Evolutionary conservation across 345 rosid species (phyloP), one percentile per base, ranked within the genome.

Genomic region (Erodium maritimum): DNA sequence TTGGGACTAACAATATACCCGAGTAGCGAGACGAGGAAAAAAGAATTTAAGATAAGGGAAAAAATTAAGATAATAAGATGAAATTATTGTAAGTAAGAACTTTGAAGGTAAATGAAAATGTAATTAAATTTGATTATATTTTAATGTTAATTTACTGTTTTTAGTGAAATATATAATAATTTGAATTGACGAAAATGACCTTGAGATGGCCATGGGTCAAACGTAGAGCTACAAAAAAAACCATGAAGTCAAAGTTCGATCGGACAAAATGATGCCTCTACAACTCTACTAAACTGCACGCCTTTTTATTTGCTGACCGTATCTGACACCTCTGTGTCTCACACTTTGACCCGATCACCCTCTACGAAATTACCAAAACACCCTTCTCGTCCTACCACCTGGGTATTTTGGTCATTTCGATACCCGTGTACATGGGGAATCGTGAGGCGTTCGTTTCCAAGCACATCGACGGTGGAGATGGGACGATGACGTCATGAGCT

Each of bases 241-340:
- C 46, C 46, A 12, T 37, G 10, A 37, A 61, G 77, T 69, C 79
- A 73, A 71, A 78, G 62, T 18, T 60, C 19, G 69, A 57, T 61
- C 66, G 69, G 79, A 77, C 79, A 69, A 72, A 54, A 66, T 69
- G 61, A 73, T 73, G 70, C 56, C 71, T n/a, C n/a, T n/a, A n/a
- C n/a, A n/a, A n/a, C n/a, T n/a, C n/a, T 66, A 11, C 65, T 25
- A 52, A 65, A 33, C 74, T 61, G 69, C 82, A 75, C 76, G 71
- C 74, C 50, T 54, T 66, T 16, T 34, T 19, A 51, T 33, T 54
- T 51, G 66, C 64, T 56, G 71, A 54, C 1, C 45, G 25, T 50
- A 55, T 10, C 24, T 21, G 18, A 18, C 33, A 11, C 11, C 19
- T 29, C 50, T 22, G 24, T 48, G 55, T 54, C 54, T 54, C n/a